Conservation (phyloP, 257 asterid genomes). For the Plantago elongata region DNA sequence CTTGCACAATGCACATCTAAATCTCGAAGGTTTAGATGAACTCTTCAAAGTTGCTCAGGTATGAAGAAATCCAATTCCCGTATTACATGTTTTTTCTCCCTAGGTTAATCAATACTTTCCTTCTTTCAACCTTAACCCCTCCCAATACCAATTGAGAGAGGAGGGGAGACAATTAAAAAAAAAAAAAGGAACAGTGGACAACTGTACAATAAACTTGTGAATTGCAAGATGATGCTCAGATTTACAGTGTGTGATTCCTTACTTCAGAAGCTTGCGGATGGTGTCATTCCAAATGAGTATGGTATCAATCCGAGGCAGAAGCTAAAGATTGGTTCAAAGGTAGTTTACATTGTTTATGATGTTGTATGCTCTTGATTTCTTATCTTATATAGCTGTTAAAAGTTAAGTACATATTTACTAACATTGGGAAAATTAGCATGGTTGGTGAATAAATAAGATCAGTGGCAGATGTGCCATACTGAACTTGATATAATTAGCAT, state of each 20-base stretch:
- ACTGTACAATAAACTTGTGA: neutral
- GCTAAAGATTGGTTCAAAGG: conserved; percentile 92
- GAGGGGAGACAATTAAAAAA: neutral
- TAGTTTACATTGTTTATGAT: conserved; percentile 12
- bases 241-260: conserved; percentile 9
- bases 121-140: neutral
- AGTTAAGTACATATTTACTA: too few species aligned
- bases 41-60: conserved; percentile 97
- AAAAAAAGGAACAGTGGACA: too few species aligned
- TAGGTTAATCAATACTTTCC: conserved; percentile 1
- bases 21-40: conserved; percentile 71
- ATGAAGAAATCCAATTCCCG: conserved; percentile 17
- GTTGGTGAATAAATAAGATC: too few species aligned
- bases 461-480: neutral
- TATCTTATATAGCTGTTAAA: neutral
- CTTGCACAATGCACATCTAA: conserved; percentile 89
- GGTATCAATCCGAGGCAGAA: conserved; percentile 89
- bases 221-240: conserved; percentile 14
- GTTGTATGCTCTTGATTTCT: neutral
- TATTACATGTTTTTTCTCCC: conserved; percentile 10
- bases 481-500: neutral
- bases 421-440: too few species aligned
- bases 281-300: conserved; percentile 92
- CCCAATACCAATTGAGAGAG: too few species aligned
- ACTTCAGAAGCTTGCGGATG: conserved; percentile 88